A percentile compares a stretch with the other conserved stretches of the same genome.
Conservation (phyloP, 306 rosid genomes). For the Spatholobus suberectus region DNA sequence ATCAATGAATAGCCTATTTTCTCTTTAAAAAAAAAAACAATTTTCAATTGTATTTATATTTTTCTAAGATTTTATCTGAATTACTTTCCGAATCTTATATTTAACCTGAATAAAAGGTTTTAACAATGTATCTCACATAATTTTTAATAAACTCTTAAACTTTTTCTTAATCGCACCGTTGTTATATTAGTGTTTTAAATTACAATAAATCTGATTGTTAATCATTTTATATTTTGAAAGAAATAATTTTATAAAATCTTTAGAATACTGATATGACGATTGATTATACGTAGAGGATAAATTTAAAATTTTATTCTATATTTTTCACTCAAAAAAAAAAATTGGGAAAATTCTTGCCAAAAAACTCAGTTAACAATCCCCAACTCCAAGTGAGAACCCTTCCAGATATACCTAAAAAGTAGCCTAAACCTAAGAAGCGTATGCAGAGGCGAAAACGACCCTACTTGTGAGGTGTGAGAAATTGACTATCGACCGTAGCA, state of each 20-base stretch:
- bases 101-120: background rate
- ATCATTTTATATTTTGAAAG: background rate
- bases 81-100: background rate
- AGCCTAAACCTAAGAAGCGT: background rate
- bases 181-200: background rate
- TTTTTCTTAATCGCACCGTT: background rate
- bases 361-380: too few species aligned
- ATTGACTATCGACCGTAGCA: constrained; percentile 33
- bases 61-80: background rate
- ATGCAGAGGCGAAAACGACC: background rate
- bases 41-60: background rate
- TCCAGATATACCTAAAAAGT: background rate
- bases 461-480: constrained; percentile 16
- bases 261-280: too few species aligned
- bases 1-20: too few species aligned
- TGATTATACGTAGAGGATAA: background rate
- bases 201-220: background rate
- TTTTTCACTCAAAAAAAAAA: background rate
- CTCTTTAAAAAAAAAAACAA: too few species aligned
- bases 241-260: background rate
- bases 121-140: background rate
- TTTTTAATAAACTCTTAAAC: background rate
- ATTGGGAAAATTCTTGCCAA: background rate
- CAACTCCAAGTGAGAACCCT: background rate
- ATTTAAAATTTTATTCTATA: background rate